Evolutionary conservation across 345 rosid species (phyloP).

Genomic region (Dipteronia dyeriana): DNA sequence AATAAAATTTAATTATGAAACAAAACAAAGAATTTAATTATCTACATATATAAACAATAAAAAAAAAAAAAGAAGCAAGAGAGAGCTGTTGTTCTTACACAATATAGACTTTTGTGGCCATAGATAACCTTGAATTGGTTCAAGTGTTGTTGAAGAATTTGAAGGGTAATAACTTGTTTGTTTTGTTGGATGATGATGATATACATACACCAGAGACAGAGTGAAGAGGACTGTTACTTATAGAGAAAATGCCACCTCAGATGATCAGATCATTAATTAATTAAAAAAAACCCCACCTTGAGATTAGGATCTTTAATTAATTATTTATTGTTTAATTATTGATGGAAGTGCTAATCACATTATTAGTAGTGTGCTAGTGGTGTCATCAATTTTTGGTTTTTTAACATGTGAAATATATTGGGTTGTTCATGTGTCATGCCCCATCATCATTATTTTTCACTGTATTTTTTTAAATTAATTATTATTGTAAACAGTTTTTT

Average conservation of each 20-base stretch:
- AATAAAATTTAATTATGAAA: neutral
- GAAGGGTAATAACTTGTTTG: too few relatives aligned
- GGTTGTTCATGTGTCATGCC: neutral
- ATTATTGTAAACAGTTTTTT: too few relatives aligned
- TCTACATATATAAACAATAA: neutral
- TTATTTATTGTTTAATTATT: conserved; percentile 10
- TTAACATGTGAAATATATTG: neutral
- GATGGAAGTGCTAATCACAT: conserved; percentile 15
- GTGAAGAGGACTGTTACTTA: conserved; percentile 28
- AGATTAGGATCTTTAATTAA: neutral
- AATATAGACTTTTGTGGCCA: conserved; percentile 62
- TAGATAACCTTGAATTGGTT: conserved; percentile 14
- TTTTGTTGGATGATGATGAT: neutral
- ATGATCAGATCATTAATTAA: too few relatives aligned
- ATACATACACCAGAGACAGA: neutral
- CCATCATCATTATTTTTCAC: neutral
- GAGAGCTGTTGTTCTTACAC: conserved; percentile 42
- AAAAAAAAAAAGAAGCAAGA: neutral
- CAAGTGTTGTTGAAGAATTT: too few relatives aligned
- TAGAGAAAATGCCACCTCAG: conserved; percentile 17
- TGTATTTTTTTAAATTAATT: neutral
- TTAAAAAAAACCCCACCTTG: neutral
- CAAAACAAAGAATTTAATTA: neutral
- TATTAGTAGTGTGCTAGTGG: conserved; percentile 2
- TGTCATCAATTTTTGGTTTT: neutral